Percentiles rank a stretch among this genome's conserved stretches.
Conservation (phyloP, 805 yeast species). For the Metschnikowia sp. region DNA sequence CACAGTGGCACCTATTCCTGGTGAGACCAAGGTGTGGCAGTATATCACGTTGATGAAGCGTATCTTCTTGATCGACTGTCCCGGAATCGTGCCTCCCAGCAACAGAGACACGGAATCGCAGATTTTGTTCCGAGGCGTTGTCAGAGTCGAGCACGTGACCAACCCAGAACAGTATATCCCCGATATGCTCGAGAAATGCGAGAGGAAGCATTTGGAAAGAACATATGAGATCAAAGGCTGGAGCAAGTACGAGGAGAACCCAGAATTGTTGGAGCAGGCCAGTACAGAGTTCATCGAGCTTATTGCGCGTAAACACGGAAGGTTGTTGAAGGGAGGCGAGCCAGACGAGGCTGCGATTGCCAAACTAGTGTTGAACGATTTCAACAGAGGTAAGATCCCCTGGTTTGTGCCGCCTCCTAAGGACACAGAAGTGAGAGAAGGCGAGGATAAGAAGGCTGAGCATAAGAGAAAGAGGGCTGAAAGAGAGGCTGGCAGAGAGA, state of each 20-base stretch:
- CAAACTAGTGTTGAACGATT: conserved; percentile 85
- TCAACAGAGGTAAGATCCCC: conserved; percentile 95
- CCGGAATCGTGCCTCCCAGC: conserved; percentile 98
- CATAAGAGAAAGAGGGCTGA: conserved; percentile 53
- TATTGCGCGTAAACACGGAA: conserved; percentile 89
- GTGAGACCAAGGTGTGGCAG: conserved; percentile 99
- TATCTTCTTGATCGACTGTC: conserved; percentile 94
- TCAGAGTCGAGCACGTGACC: conserved; percentile 95
- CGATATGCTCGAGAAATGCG: conserved; percentile 78
- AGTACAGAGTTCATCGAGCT: conserved; percentile 76
- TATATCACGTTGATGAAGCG: conserved; percentile 95
- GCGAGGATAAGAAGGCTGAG: conserved; percentile 53
- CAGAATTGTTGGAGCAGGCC: conserved; percentile 45
- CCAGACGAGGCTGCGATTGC: conserved; percentile 94
- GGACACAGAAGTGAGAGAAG: conserved; percentile 55
- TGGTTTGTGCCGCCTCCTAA: conserved; percentile 97
- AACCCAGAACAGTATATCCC: conserved; percentile 95
- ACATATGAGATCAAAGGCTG: conserved; percentile 94
- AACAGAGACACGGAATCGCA: conserved; percentile 86
- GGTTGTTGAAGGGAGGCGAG: conserved; percentile 94
- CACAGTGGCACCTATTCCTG: conserved; percentile 96
- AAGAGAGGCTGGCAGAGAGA: conserved; percentile 35
- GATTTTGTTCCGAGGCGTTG: conserved; percentile 93
- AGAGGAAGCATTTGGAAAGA: conserved; percentile 86
- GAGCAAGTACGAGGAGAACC: conserved; percentile 47